A percentile compares a stretch with the other conserved stretches of the same genome.
phyloP scores from a whole-genome alignment of 2,329 filamentous ascomycete genomes.

The Colletotrichum sp. region DNA sequence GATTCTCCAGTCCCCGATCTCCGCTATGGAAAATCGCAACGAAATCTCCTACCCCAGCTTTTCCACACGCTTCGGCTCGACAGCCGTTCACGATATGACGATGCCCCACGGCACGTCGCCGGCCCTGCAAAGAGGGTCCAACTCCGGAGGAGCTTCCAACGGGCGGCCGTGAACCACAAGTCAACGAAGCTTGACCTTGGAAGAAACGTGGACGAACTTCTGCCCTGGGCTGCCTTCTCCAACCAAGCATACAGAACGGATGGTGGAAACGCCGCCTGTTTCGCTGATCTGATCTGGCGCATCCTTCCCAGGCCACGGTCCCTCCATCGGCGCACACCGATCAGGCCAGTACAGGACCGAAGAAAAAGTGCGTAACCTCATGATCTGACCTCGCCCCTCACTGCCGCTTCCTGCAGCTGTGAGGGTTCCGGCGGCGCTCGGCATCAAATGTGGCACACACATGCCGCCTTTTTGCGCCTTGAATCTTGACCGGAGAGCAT shows the following conservation, averaged over 20 bases:
- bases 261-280: not conserved
- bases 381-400: not conserved
- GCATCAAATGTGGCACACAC: not conserved
- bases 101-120: not conserved
- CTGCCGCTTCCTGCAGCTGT: not conserved
- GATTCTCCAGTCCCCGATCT: not conserved
- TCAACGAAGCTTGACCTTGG: not conserved
- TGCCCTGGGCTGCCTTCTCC: not conserved
- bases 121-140: not conserved
- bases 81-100: not conserved
- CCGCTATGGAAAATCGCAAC: not conserved
- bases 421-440: not conserved
- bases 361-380: not conserved
- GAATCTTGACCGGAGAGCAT: not conserved
- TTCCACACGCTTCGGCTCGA: not conserved
- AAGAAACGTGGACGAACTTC: not conserved
- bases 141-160: not conserved
- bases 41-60: not conserved
- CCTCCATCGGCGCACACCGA: not conserved
- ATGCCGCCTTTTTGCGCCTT: not conserved
- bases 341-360: not conserved
- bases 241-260: not conserved
- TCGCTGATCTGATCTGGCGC: conserved; percentile 1
- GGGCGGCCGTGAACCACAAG: not conserved
- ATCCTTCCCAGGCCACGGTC: not conserved